A percentile compares a stretch with the other conserved stretches of the same genome.
Evolutionary conservation across 495 filamentous ascomycete species (phyloP).

Genomic region (Penicillium subrubescens): DNA sequence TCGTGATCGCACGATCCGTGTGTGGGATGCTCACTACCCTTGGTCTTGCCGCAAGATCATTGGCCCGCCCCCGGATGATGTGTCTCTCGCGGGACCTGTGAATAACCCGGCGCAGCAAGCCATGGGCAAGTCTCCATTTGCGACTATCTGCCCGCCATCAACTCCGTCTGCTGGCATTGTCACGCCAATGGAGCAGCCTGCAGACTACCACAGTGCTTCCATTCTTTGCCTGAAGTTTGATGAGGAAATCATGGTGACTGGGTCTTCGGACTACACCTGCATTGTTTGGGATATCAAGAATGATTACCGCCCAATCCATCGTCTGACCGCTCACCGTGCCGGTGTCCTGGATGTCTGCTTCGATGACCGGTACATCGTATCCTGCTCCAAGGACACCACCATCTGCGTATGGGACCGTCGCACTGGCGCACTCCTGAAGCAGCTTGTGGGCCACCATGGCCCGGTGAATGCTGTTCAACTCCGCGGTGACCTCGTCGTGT

Average conservation of each 20-base stretch:
- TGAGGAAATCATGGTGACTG: constrained; percentile 87
- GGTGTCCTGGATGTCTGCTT: constrained; percentile 93
- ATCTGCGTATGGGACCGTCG: constrained; percentile 92
- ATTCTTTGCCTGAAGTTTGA: constrained; percentile 96
- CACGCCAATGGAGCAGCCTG: constrained; percentile 30
- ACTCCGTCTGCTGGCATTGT: constrained; percentile 34
- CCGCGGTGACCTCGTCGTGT: constrained; percentile 86
- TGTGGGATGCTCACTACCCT: constrained; percentile 87
- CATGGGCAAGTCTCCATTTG: constrained; percentile 44
- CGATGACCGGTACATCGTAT: constrained; percentile 88
- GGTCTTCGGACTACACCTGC: constrained; percentile 87
- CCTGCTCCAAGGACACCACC: constrained; percentile 90
- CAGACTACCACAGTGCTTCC: constrained; percentile 75
- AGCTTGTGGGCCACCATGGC: constrained; percentile 78
- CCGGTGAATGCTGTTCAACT: constrained; percentile 96
- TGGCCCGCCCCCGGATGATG: constrained; percentile 47
- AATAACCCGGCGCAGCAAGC: constrained; percentile 43
- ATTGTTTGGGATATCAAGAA: constrained; percentile 86
- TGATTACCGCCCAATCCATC: constrained; percentile 74
- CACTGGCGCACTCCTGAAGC: constrained; percentile 70
- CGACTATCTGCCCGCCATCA: constrained; percentile 48
- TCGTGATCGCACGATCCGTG: constrained; percentile 88
- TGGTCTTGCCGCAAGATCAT: constrained; percentile 82
- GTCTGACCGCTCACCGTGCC: constrained; percentile 74
- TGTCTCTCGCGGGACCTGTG: constrained; percentile 32